Base-by-base conservation (phyloP, 2,329 filamentous ascomycete species). In the Chrysosporium keratinophilum region DNA sequence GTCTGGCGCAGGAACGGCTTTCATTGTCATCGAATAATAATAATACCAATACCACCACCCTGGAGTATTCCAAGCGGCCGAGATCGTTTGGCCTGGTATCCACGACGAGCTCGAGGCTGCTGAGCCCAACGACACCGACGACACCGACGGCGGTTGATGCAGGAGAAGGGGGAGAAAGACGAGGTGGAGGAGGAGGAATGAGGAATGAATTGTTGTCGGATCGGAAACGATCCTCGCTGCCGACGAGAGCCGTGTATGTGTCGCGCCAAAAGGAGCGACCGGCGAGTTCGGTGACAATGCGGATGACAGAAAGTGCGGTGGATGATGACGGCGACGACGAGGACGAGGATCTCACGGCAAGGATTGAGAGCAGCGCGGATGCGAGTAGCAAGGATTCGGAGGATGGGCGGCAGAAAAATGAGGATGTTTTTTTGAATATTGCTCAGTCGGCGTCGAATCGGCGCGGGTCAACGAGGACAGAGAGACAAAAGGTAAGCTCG, bases 371-470 rank as follows among this genome's bases (percentile, higher is more conserved):
- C 17, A 46, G 49, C 35, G 41, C 46, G n/a, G 56, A 58, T 43
- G 53, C 40, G 28, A 60, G 58, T 45, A 66, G 63, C 54, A 66
- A 60, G 41, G 64, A 64, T 17, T 63, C 65, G 40, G 69, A 73
- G 37, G 70, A 74, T 41, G 56, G 61, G 37, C 64, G 64, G 42
- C 64, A 63, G 28, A 69, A 67, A 55, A 71, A 67, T 55, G 72
- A 74, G 50, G 72, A 75, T 62, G 60, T 75, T 28, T 75, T 74
- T 57, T 59, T 75, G 52, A 74, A 75, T 56, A 74, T 75, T 55
- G 72, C 72, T 10, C 68, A 68, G 57, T 65, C 68, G 4, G 71
- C 71, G 50, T 69, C 68, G 5, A 61, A 53, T 40, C 68, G 67
- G 55, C 68, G 67, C 47, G 65, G 68, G 49, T 70, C 69, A 15